Evolutionary conservation across 1,139 yeast species (phyloP).

Genomic region (Kodamaea anthophila): DNA sequence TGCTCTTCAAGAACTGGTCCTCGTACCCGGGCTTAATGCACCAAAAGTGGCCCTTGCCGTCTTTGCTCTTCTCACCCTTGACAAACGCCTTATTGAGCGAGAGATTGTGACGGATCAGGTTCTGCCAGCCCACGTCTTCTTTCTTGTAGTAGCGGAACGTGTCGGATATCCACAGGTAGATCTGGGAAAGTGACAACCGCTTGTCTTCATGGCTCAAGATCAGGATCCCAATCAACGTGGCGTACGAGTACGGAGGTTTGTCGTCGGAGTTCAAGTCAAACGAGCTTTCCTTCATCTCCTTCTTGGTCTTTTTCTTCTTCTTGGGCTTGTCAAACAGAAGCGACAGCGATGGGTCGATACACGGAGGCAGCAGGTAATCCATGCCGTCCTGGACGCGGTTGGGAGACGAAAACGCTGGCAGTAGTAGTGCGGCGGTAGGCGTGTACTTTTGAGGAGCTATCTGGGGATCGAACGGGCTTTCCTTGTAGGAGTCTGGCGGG

Average conservation of each 20-base stretch:
- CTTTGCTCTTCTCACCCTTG: constrained; percentile 87
- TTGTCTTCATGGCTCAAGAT: constrained; percentile 78
- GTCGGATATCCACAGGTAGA: constrained; percentile 87
- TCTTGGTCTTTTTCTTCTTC: constrained; percentile 23
- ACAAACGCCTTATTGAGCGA: constrained; percentile 82
- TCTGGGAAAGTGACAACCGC: constrained; percentile 80
- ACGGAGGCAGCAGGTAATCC: constrained; percentile 9
- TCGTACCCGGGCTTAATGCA: constrained; percentile 80
- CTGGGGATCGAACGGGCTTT: constrained; percentile 6
- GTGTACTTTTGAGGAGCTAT: constrained; percentile 2
- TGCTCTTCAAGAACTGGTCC: constrained; percentile 68
- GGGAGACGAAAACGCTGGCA: constrained; percentile 49
- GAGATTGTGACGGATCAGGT: constrained; percentile 80
- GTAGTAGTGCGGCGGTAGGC: constrained; percentile 20
- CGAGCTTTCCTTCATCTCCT: constrained; percentile 23
- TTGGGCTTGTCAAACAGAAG: constrained; percentile 9
- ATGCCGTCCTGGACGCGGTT: constrained; percentile 3
- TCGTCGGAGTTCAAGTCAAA: constrained; percentile 39
- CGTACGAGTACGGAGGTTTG: constrained; percentile 94
- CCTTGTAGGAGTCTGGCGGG: constrained; percentile 24
- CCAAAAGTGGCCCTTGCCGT: constrained; percentile 98
- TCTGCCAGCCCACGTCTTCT: constrained; percentile 93
- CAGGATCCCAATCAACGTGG: constrained; percentile 90
- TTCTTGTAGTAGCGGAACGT: constrained; percentile 79
- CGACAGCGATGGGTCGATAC: constrained; percentile 14